These are phyloP conservation scores for Suillus ampliporus DNA, from an alignment of 768 basidiomycete genomes.

Conservation along the genomic window DNA sequence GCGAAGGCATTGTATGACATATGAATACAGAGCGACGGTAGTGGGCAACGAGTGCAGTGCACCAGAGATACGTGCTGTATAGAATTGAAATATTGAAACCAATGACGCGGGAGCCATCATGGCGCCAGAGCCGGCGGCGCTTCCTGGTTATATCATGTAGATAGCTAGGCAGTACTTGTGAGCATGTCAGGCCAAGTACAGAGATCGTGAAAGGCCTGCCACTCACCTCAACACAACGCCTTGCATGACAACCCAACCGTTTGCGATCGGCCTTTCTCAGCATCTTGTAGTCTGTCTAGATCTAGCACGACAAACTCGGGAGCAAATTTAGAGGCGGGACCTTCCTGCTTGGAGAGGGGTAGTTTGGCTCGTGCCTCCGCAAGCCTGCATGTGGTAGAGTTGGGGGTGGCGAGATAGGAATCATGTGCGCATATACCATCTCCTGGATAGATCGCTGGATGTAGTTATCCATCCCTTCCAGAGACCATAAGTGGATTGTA, in stretches of 20 bases:
- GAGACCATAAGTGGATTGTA: constrained; percentile 63
- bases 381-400: constrained; percentile 62
- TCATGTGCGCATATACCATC: constrained; percentile 48
- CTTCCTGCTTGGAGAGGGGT: constrained; percentile 30
- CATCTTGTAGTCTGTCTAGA: constrained; percentile 48
- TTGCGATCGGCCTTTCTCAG: constrained; percentile 59
- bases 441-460: constrained; percentile 75
- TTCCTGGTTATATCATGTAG: no score
- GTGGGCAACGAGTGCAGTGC: no score
- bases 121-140: no score
- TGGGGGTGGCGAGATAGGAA: constrained; percentile 67
- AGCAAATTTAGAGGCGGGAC: constrained; percentile 51
- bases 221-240: constrained; percentile 72
- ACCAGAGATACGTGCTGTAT: no score
- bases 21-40: no score
- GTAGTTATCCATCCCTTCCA: constrained; percentile 62
- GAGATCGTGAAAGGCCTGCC: no score
- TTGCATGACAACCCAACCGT: constrained; percentile 61
- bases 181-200: no score
- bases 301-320: constrained; percentile 48
- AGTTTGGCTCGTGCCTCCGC: constrained; percentile 37
- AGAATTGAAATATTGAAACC: no score
- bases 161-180: no score
- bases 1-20: no score
- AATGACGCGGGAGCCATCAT: no score